Percentiles rank a stretch among this genome's conserved stretches.
These are phyloP conservation scores for Marasmius oreades DNA, from an alignment of 1,284 basidiomycete species.

Conservation along the genomic window DNA sequence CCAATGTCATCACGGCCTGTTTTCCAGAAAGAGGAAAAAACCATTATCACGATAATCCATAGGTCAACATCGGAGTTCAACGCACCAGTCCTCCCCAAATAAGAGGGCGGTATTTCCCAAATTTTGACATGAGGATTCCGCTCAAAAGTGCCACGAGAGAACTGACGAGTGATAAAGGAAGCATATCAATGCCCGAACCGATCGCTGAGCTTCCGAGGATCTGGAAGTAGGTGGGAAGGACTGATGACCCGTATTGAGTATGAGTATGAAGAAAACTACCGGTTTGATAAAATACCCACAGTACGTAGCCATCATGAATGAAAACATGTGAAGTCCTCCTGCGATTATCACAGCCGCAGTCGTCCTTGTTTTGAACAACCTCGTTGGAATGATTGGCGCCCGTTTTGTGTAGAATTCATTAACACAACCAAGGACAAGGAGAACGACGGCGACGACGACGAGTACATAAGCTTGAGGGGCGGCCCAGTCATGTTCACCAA, in stretches of 20 bases:
- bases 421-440: neutral
- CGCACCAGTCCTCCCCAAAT: neutral
- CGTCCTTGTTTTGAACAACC: neutral
- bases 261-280: too few relatives aligned
- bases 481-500: neutral
- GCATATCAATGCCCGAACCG: neutral
- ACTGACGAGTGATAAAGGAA: neutral
- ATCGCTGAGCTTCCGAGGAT: conserved; percentile 1
- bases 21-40: too few relatives aligned
- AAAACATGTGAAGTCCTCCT: neutral
- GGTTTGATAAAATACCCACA: neutral
- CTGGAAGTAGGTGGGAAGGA: conserved; percentile 1
- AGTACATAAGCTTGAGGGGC: neutral
- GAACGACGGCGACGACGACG: neutral
- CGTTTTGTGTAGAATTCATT: neutral
- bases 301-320: neutral
- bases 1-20: neutral
- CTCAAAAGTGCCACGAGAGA: neutral
- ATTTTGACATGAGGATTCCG: neutral
- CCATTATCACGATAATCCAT: too few relatives aligned
- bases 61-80: too few relatives aligned
- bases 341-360: neutral
- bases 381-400: neutral
- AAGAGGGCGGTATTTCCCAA: neutral
- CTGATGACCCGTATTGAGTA: neutral